phyloP scores from a whole-genome alignment of 352 stramenopile genomes.

The Lagenidium giganteum region DNA sequence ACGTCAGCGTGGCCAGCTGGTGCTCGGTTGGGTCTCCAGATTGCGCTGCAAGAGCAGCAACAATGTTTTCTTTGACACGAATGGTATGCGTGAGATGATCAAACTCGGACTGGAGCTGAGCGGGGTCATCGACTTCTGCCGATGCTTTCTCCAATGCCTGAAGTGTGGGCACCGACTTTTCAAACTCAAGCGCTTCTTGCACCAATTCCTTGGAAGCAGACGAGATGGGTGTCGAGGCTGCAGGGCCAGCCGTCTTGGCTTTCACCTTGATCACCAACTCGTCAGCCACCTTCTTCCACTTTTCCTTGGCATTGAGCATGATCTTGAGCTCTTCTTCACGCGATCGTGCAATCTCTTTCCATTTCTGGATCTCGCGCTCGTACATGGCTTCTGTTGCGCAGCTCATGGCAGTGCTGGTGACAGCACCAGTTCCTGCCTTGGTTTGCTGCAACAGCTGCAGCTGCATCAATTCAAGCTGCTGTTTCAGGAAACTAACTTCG shows the following conservation, averaged over 20 bases:
- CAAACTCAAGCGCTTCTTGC: constrained; percentile 27
- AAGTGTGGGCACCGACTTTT: constrained; percentile 29
- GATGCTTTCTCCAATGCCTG: no score
- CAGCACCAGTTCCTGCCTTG: constrained; percentile 1
- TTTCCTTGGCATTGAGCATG: constrained; percentile 46
- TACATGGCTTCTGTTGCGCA: background rate
- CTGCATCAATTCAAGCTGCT: constrained; percentile 62
- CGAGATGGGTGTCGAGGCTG: background rate
- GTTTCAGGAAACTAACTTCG: constrained; percentile 51
- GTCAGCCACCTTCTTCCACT: constrained; percentile 62
- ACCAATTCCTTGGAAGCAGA: constrained; percentile 20
- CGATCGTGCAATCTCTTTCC: constrained; percentile 24
- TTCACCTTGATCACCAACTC: constrained; percentile 26
- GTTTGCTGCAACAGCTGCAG: constrained; percentile 51
- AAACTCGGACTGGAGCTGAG: constrained; percentile 14
- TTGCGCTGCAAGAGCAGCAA: constrained; percentile 13
- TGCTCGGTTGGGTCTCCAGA: constrained; percentile 8
- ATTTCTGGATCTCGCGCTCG: constrained; percentile 21
- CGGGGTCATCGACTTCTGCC: constrained; percentile 12
- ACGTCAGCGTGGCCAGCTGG: constrained; percentile 24
- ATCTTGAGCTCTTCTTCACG: constrained; percentile 37
- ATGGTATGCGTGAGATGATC: constrained; percentile 38
- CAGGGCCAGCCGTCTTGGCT: background rate
- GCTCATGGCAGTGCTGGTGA: background rate
- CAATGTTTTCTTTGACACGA: constrained; percentile 45